Conservation (phyloP, 2,329 filamentous ascomycete genomes). For the Ophiostoma australiae region DNA sequence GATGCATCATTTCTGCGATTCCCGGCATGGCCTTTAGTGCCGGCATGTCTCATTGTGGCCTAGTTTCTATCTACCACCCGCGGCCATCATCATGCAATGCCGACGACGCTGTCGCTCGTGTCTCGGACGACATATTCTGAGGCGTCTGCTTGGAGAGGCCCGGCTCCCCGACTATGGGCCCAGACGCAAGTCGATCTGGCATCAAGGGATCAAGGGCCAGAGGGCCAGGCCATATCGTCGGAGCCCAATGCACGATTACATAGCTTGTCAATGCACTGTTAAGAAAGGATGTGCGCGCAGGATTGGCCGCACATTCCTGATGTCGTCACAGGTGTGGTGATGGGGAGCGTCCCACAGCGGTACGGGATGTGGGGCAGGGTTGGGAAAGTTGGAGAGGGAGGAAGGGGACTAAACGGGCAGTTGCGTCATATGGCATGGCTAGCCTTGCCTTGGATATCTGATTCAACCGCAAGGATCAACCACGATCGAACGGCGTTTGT, state of each 20-base stretch:
- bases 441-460: neutral
- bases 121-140: neutral
- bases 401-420: neutral
- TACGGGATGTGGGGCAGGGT: neutral
- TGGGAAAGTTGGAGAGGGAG: neutral
- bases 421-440: neutral
- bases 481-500: neutral
- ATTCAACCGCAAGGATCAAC: neutral
- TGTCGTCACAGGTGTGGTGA: neutral
- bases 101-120: neutral
- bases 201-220: neutral
- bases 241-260: neutral
- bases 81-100: neutral
- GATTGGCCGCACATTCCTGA: neutral
- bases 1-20: neutral
- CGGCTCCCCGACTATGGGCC: neutral
- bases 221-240: neutral
- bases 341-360: slow-evolving; percentile 1
- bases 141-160: neutral
- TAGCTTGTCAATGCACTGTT: neutral
- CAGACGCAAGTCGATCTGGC: neutral
- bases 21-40: neutral
- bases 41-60: neutral
- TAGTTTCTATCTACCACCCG: neutral
- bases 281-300: neutral